These are phyloP conservation scores for Wallacemonas sp. DNA, from an alignment of 208 protist genomes.

Conservation along the genomic window DNA sequence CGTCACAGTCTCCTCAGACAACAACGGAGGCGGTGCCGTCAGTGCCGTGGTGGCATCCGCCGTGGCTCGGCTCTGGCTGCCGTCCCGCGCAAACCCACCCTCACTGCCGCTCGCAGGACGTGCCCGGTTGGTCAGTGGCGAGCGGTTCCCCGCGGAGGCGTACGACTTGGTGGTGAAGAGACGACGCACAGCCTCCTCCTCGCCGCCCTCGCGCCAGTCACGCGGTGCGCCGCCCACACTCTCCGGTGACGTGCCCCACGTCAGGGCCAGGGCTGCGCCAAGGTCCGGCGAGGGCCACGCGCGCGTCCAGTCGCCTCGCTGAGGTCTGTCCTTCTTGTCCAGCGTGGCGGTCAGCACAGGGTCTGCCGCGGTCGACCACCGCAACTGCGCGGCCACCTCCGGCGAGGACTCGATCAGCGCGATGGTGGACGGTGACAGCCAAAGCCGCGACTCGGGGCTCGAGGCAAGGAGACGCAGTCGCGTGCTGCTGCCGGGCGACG, in stretches of 20 bases:
- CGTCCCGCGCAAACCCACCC: too few species aligned
- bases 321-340: too few species aligned
- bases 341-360: constrained; percentile 67
- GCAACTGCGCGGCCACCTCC: constrained; percentile 42
- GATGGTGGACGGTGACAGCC: constrained; percentile 52
- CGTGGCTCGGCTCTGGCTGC: too few species aligned
- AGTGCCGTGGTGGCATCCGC: too few species aligned
- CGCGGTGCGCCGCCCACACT: too few species aligned
- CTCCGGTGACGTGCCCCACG: too few species aligned
- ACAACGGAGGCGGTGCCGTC: too few species aligned
- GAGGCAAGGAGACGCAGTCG: background rate
- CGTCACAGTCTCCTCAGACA: too few species aligned
- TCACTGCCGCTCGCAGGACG: background rate
- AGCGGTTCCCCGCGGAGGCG: constrained; percentile 1
- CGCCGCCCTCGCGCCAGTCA: constrained; percentile 4
- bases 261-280: too few species aligned
- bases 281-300: too few species aligned
- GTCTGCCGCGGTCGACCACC: constrained; percentile 73
- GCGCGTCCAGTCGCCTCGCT: too few species aligned
- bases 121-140: constrained; percentile 4
- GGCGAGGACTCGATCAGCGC: constrained; percentile 53
- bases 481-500: constrained; percentile 18
- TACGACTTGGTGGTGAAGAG: constrained; percentile 22
- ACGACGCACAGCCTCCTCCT: constrained; percentile 32
- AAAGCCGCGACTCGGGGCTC: constrained; percentile 33